Evolutionary conservation across 163 green algal genomes (phyloP), one percentile per base, ranked within the genome.

Genomic region (Scenedesmus sp.): DNA sequence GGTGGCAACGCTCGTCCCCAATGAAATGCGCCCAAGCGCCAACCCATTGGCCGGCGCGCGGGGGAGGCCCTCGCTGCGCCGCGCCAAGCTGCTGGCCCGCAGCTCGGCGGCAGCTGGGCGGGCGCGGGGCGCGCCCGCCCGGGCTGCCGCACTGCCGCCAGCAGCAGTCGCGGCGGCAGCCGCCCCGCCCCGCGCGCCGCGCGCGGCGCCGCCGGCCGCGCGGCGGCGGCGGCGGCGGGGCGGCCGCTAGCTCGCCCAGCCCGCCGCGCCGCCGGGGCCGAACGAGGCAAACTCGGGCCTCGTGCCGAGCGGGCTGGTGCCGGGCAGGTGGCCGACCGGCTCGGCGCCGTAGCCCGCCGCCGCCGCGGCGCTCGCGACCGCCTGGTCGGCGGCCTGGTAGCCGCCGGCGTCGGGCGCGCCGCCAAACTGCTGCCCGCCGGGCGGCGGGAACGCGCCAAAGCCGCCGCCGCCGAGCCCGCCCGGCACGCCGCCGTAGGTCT

Each of bases 91-190:
- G 67, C 67, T 76, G 51, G 33, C 56, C 4, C 29, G 48, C 54
- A 62, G 48, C 47, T 76, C 67, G 64, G 67, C 67, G 64, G 67
- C 67, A 76, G 67, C 67, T 28, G 67, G 42, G 26, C 50, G 67
- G 63, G 48, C 67, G 53, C 39, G 39, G 39, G 7, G 39, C 39
- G 36, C 54, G 29, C 24, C 33, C 42, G 39, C 67, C 36, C 69
- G 13, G 56, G 48, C 69, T 77, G 69, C 69, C 56, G 69, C 69
- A 63, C 69, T 67, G 69, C 54, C 22, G 29, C 69, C 69, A 77
- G 54, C 69, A 77, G 69, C 69, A 77, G 69, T 14, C 31, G 36
- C 51, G 51, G 51, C 67, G 63, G 65, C 65, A 75, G 28, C 65
- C 18, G 29, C 47, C 13, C 47, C 18, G 34, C 64, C 64, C n/a